Percentiles rank a stretch among this genome's conserved stretches.
phyloP scores from a whole-genome alignment of 1,284 basidiomycete species.

The Ceraceosorus guamensis region DNA sequence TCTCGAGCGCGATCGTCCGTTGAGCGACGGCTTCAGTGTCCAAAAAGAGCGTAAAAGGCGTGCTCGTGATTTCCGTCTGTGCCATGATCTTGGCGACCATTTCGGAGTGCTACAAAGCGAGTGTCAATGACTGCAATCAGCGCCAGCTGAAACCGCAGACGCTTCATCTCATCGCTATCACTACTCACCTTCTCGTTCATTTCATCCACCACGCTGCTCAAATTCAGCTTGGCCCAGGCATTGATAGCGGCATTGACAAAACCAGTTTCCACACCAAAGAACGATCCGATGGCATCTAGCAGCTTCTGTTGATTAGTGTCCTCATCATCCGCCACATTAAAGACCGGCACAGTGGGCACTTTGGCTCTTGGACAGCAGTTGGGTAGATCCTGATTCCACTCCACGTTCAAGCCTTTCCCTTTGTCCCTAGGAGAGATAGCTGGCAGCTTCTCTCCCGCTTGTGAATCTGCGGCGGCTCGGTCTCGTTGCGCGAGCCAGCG shows the following conservation, averaged over 20 bases:
- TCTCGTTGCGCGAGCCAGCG: constrained; percentile 17
- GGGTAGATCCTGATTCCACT: constrained; percentile 8
- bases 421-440: constrained; percentile 23
- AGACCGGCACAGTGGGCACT: constrained; percentile 26
- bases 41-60: constrained; percentile 12
- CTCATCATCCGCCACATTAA: constrained; percentile 33
- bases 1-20: constrained; percentile 17
- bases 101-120: constrained; percentile 10
- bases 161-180: constrained; percentile 15
- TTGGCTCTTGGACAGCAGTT: constrained; percentile 19
- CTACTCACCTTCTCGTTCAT: constrained; percentile 24
- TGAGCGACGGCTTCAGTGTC: constrained; percentile 23
- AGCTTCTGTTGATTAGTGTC: constrained; percentile 27
- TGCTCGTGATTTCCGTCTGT: constrained; percentile 9
- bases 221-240: constrained; percentile 18
- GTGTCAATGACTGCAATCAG: neutral
- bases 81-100: constrained; percentile 13
- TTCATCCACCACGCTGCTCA: constrained; percentile 20
- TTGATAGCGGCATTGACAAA: constrained; percentile 29
- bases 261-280: constrained; percentile 23
- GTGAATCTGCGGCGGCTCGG: constrained; percentile 14
- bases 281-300: constrained; percentile 14
- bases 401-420: constrained; percentile 11
- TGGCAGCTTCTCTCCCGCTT: constrained; percentile 25
- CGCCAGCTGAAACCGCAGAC: neutral